Conservation (phyloP, 1,284 basidiomycete species). For the Thelephora terrestris region DNA sequence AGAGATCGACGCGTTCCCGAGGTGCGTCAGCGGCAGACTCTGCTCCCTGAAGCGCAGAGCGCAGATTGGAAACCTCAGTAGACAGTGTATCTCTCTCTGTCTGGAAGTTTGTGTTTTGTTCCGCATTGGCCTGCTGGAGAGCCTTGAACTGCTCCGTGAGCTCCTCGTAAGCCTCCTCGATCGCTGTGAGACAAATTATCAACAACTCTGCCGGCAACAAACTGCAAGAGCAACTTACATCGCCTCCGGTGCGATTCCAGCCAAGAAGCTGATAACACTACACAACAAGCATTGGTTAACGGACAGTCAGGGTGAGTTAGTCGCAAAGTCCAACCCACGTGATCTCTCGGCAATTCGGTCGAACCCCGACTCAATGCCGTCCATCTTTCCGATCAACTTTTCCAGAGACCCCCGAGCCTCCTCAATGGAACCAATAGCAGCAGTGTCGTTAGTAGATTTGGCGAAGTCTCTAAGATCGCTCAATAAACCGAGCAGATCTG, state of each 20-base stretch:
- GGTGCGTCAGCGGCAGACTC: slow-evolving; percentile 32
- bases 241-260: slow-evolving; percentile 55
- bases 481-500: slow-evolving; percentile 54
- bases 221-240: slow-evolving; percentile 34
- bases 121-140: slow-evolving; percentile 40
- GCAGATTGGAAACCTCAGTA: slow-evolving; percentile 44
- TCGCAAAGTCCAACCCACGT: slow-evolving; percentile 35
- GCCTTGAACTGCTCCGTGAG: slow-evolving; percentile 52
- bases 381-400: slow-evolving; percentile 65
- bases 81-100: slow-evolving; percentile 44
- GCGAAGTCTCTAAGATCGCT: slow-evolving; percentile 55
- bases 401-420: slow-evolving; percentile 54
- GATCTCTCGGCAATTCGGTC: slow-evolving; percentile 75
- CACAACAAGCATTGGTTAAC: background rate
- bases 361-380: slow-evolving; percentile 64
- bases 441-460: slow-evolving; percentile 30
- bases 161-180: slow-evolving; percentile 61
- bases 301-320: slow-evolving; percentile 1
- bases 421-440: slow-evolving; percentile 44
- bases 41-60: slow-evolving; percentile 29
- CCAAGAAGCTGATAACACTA: slow-evolving; percentile 67
- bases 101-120: slow-evolving; percentile 42
- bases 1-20: slow-evolving; percentile 36
- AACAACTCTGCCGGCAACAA: slow-evolving; percentile 2
- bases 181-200: slow-evolving; percentile 36